A percentile compares a stretch with the other conserved stretches of the same genome.
Conservation (phyloP, 2,329 filamentous ascomycete species). For the Penicillium sp. region DNA sequence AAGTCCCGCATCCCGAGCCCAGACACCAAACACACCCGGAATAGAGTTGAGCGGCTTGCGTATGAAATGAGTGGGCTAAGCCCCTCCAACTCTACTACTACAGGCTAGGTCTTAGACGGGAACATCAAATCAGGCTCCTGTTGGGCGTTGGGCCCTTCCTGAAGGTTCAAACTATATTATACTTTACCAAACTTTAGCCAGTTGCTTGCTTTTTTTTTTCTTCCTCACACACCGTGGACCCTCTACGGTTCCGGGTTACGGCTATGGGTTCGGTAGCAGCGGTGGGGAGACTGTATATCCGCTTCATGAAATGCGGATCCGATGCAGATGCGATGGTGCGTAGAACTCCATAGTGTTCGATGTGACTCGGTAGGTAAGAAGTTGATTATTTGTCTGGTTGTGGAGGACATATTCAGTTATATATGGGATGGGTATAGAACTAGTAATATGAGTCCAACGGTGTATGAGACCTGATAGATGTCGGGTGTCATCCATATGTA, state of each 20-base stretch:
- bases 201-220: not conserved
- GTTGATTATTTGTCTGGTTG: not conserved
- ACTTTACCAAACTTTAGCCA: not conserved
- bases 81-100: not conserved
- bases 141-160: not conserved
- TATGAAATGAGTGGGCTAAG: not conserved
- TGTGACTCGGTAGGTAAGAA: not conserved
- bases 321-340: not conserved
- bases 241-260: not conserved
- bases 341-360: not conserved
- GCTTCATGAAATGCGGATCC: not conserved
- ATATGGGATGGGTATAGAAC: too few species aligned
- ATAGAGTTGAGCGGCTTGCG: not conserved
- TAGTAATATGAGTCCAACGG: too few species aligned
- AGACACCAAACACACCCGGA: not conserved
- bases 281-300: not conserved
- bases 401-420: not conserved
- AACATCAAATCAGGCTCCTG: not conserved
- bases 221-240: too few species aligned
- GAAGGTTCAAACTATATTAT: not conserved
- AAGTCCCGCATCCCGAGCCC: not conserved
- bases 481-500: too few species aligned
- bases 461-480: too few species aligned
- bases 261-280: not conserved
- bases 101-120: not conserved